Base-by-base conservation (phyloP, 331 rosid species). In the Spiraea crenata region DNA sequence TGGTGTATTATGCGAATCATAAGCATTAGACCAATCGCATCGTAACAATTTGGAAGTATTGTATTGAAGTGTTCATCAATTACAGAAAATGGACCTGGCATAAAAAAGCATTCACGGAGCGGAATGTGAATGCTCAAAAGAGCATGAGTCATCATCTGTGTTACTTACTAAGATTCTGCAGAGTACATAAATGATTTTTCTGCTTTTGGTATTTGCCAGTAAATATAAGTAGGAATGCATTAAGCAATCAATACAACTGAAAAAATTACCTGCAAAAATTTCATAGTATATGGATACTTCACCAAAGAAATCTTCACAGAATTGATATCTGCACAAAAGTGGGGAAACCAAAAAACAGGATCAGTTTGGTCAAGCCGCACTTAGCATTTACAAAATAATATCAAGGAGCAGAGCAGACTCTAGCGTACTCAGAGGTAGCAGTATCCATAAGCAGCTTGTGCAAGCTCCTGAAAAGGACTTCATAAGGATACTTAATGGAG, bases 361-460 rank as follows among this genome's bases (percentile, higher is more conserved):
- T 70, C 69, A 66, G 3, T 63, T 44, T 3, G 74, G 47, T 70
- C 54, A 78, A 64, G 17, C 67, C 59, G 60, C 50, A 37, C 55
- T 65, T 50, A 65, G 58, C 63, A 66, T 69, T 73, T 62, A 71
- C 72, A 68, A 54, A 40, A 25, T 51, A 70, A 62, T 31, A 76
- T 60, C 40, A 71, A 70, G 66, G 69, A 61, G 80, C 68, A 64
- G 60, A 60, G 84, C 39, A 73, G 85, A 80, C 66, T 65, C 74
- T 62, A 70, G 31, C 19, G 75, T 93, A 91, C 99, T 95, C 97
- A 45, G 97, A 95, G 79, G 99, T 87, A 78, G 97, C 97, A 65
- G 99, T 91, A 77, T 95, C 99, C 95, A 95, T 95, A 72, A 95
- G 95, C 86, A 95, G 91, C 85, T 91, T 95, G 80, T 95, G 99